A percentile compares a stretch with the other conserved stretches of the same genome.
Evolutionary conservation across 805 yeast genomes (phyloP).

Genomic region (Brettanomyces sp.): DNA sequence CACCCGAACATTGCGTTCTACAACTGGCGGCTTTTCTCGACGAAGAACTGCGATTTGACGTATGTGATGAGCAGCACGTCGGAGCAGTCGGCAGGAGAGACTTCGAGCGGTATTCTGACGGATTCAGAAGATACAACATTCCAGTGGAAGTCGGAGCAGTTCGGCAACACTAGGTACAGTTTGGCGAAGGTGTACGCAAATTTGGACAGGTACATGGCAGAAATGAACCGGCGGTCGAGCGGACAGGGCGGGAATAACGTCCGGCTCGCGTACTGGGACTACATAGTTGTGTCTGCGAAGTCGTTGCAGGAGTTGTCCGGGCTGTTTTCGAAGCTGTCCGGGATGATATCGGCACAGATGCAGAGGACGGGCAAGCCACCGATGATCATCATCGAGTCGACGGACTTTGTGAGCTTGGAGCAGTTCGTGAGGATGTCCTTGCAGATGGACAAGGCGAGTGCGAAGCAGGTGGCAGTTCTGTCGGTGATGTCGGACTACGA

Average conservation of each 20-base stretch:
- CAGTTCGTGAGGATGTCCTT: conserved; percentile 43
- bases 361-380: conserved; percentile 23
- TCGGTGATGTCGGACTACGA: conserved; percentile 60
- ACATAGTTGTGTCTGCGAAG: conserved; percentile 35
- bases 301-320: conserved; percentile 45
- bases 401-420: conserved; percentile 66
- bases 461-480: conserved; percentile 29
- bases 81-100: background rate
- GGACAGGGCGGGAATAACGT: background rate
- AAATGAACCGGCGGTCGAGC: background rate
- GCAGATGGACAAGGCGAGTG: conserved; percentile 16
- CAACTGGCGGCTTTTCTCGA: conserved; percentile 44
- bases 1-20: conserved; percentile 53
- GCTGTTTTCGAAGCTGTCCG: conserved; percentile 28
- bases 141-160: conserved; percentile 24
- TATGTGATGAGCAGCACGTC: conserved; percentile 26
- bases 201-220: conserved; percentile 17
- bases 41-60: conserved; percentile 33
- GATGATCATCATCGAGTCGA: conserved; percentile 53
- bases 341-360: conserved; percentile 24
- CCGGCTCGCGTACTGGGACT: conserved; percentile 23
- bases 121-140: conserved; percentile 4
- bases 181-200: conserved; percentile 12
- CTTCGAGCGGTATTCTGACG: background rate
- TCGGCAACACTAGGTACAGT: conserved; percentile 24